Conservation (phyloP, 2,329 filamentous ascomycete genomes). For the Diaporthe destruens region DNA sequence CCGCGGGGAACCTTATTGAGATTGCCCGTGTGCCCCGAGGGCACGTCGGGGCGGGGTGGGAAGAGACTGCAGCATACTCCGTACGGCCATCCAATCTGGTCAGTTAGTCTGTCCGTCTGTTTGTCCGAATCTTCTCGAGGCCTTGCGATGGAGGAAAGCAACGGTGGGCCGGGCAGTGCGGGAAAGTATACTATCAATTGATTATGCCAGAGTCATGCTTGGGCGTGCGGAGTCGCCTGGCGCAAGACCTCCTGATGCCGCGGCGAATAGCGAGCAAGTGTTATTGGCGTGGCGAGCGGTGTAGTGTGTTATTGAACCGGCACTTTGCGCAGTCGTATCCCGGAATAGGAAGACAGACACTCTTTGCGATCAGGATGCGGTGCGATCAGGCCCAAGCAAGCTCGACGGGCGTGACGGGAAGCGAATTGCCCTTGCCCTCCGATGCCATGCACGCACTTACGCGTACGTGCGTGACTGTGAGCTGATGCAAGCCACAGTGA, state of each 20-base stretch:
- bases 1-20: constrained; percentile 28
- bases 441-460: constrained; percentile 1
- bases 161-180: background rate
- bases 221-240: background rate
- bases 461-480: constrained; percentile 5
- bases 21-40: background rate
- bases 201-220: constrained; percentile 17
- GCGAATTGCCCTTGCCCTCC: constrained; percentile 2
- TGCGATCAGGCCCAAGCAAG: constrained; percentile 17
- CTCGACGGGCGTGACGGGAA: constrained; percentile 12
- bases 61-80: constrained; percentile 21
- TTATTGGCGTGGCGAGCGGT: constrained; percentile 16
- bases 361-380: constrained; percentile 24
- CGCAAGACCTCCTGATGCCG: background rate
- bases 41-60: constrained; percentile 7
- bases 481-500: constrained; percentile 21
- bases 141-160: background rate
- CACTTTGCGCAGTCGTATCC: constrained; percentile 15
- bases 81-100: constrained; percentile 18
- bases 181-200: too few relatives aligned
- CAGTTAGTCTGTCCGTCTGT: background rate
- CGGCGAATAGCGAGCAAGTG: constrained; percentile 17
- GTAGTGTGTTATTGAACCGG: constrained; percentile 13
- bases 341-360: constrained; percentile 22
- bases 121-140: background rate